Evolutionary conservation across 108 stramenopile species (phyloP), one percentile per base, ranked within the genome.

Genomic region (Epithemia pelagica): DNA sequence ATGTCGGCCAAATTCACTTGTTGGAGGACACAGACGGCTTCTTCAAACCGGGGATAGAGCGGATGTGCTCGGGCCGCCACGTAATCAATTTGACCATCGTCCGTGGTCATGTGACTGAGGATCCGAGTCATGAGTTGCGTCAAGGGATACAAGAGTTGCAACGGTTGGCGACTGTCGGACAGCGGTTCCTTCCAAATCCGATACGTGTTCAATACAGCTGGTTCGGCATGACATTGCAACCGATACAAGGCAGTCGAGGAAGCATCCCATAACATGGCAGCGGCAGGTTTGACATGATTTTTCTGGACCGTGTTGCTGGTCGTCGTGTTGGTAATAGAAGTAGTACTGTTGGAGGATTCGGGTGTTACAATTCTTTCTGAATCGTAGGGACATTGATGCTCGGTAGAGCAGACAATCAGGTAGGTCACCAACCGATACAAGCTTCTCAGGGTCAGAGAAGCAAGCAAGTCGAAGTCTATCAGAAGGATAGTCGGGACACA

Each of bases 1-100:
- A 85, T 71, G 30, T 69, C 53, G 0, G 37, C 58, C 46, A 85
- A 2, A 28, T 69, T 57, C 20, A 82, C 61, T 27, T 65, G 58
- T 69, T 87, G 86, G 3, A 87, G 67, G 31, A 78, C 76, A 65
- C 86, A 87, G 26, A 70, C 70, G 2, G 78, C 82, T 57, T 83
- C 81, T 70, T 87, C 86, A 58, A 87, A 87, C 25, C 53, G 64
- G 53, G 64, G 68, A 30, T 74, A 81, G 30, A 57, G 22, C 0
- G 65, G 56, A 57, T 81, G 69, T 21, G 26, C 22, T 26, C 22
- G 19, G 61, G 54, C 25, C 54, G 60, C 64, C 15, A 58, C 33
- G 55, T 83, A 76, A 53, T 87, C 73, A 1, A 83, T 66, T n/a
- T 67, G 54, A 21, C 77, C 81, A 46, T 46, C 37, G 37, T 46